phyloP scores from a whole-genome alignment of 176 grass and related monocot genomes.

The Pontederia crassipes region DNA sequence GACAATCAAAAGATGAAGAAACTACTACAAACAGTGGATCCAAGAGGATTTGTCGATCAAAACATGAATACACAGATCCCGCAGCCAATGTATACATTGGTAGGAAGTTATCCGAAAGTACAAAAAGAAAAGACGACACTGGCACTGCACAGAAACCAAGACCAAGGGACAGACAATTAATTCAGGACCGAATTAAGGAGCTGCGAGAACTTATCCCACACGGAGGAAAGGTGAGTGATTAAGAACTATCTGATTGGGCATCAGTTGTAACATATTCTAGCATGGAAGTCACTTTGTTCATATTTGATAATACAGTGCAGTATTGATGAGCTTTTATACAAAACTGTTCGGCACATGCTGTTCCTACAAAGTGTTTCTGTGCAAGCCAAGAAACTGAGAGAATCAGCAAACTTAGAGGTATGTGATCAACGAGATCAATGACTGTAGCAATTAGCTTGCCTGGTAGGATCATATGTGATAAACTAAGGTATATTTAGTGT shows the following conservation, averaged over 20 bases:
- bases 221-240: constrained; percentile 42
- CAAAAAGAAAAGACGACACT: constrained; percentile 30
- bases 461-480: background rate
- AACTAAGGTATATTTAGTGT: background rate
- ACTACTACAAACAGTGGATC: constrained; percentile 17
- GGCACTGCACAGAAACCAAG: constrained; percentile 31
- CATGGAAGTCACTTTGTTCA: constrained; percentile 5
- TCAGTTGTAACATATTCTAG: background rate
- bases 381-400: constrained; percentile 47
- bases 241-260: background rate
- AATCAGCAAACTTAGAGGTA: constrained; percentile 18
- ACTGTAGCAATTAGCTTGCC: background rate
- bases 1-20: constrained; percentile 23
- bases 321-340: constrained; percentile 62
- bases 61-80: constrained; percentile 21
- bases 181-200: constrained; percentile 71
- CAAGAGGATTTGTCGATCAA: constrained; percentile 8
- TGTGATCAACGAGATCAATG: background rate
- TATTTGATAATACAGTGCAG: constrained; percentile 53
- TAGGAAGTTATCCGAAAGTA: constrained; percentile 24
- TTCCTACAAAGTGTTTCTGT: constrained; percentile 53
- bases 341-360: constrained; percentile 51
- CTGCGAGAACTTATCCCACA: constrained; percentile 66
- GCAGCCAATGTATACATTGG: constrained; percentile 1
- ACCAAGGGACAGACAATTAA: constrained; percentile 74